Base-by-base conservation (phyloP, 352 stramenopile genomes). In the Globisporangium spinosum region DNA sequence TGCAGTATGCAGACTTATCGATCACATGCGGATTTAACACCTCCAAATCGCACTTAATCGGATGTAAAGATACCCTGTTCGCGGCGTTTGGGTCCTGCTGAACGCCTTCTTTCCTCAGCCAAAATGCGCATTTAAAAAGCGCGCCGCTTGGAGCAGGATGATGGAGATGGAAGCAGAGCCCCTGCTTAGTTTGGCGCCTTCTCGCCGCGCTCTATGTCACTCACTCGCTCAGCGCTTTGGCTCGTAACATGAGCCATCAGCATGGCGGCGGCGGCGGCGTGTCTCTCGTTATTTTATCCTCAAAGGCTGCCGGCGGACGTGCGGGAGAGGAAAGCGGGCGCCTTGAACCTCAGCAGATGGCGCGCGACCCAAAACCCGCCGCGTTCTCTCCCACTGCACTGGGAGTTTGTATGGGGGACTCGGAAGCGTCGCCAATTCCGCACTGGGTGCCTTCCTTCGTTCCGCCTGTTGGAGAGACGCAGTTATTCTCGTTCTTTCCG, bases 301-400 rank as follows among this genome's bases (percentile, higher is more conserved):
- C 38, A 12, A 45, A 45, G 38, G 38, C 38, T 45, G 38, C 38
- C 38, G 12, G 38, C 38, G 38, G 38, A 12, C 38, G 38, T 56
- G 49, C 49, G 49, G 49, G 49, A 56, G 49, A 56, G 49, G 49
- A 56, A 56, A 17, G n/a, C 49, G 49, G n/a, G 9, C 9, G 9
- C 9, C 49, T 56, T 56, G 49, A 56, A 56, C 49, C 49, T 56
- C 49, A 56, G 49, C 49, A 56, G 49, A 56, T 56, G 49, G 49
- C 49, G 22, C n/a, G 38, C 38, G 38, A 45, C 38, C 38, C 38
- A 45, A 56, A 12, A 13, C 49, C n/a, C n/a, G 29, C 47, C 2
- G 49, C n/a, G 8, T 56, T 56, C 49, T 56, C 49, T 56, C 49
- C 49, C 49, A 56, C 49, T 56, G 1, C 38, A 20, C 49, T 56